A percentile compares a stretch with the other conserved stretches of the same genome.
Evolutionary conservation across 2,329 filamentous ascomycete species (phyloP).

Genomic region (Hypomyces perniciosus): DNA sequence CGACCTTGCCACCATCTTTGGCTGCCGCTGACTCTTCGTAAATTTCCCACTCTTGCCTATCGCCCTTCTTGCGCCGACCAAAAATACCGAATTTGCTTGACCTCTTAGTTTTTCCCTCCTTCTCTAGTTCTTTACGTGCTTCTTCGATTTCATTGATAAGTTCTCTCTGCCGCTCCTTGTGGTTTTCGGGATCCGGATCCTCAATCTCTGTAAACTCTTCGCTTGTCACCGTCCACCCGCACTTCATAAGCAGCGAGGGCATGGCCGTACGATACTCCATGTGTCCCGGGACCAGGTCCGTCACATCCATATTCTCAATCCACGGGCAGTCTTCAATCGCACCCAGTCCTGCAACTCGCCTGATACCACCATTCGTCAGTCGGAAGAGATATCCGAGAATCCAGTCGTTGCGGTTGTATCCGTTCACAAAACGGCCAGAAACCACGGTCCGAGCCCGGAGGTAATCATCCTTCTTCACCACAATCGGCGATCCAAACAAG

Average conservation of each 20-base stretch:
- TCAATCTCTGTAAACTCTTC: slow-evolving; percentile 97
- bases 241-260: slow-evolving; percentile 77
- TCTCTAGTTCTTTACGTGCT: slow-evolving; percentile 79
- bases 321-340: slow-evolving; percentile 69
- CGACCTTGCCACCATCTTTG: slow-evolving; percentile 33
- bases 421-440: slow-evolving; percentile 88
- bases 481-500: slow-evolving; percentile 85
- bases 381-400: slow-evolving; percentile 95
- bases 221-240: slow-evolving; percentile 85
- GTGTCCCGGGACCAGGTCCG: slow-evolving; percentile 78
- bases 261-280: slow-evolving; percentile 96
- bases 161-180: slow-evolving; percentile 79
- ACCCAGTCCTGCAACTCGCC: slow-evolving; percentile 77
- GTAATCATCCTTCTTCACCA: slow-evolving; percentile 88
- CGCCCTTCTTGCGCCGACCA: slow-evolving; percentile 69
- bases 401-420: slow-evolving; percentile 93
- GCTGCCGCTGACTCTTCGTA: slow-evolving; percentile 61
- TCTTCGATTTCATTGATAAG: slow-evolving; percentile 96
- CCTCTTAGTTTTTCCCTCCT: slow-evolving; percentile 63
- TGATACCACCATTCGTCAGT: slow-evolving; percentile 85
- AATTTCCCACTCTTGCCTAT: slow-evolving; percentile 90
- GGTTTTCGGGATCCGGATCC: slow-evolving; percentile 92
- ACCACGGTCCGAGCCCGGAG: slow-evolving; percentile 75
- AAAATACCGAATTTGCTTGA: slow-evolving; percentile 66
- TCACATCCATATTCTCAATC: slow-evolving; percentile 85